Evolutionary conservation across 2,329 filamentous ascomycete genomes (phyloP), one percentile per base, ranked within the genome.

Genomic region (Trichoderma hamatum): DNA sequence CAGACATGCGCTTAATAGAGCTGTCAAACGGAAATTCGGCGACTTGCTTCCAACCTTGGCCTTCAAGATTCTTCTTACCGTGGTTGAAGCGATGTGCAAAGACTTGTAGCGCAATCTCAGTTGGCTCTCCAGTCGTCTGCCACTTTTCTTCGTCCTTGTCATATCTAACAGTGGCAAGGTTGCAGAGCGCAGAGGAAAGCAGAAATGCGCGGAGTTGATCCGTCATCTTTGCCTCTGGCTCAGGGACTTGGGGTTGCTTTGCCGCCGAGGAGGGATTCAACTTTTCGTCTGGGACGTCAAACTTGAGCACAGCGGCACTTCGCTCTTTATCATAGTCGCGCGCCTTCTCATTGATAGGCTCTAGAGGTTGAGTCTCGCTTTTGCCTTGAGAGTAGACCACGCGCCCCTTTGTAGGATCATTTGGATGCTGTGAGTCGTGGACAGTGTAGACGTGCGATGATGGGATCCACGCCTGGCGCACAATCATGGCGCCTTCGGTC

Each of bases 1-100:
- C 90, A 10, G 90, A 92, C 91, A 94, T 94, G 74, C 90, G 89
- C 84, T 94, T 94, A 76, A 93, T 88, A 73, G 85, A 86, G 68
- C 89, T 92, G 78, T 94, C 91, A 75, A 94, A 94, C n/a, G 91
- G 90, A 71, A 92, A 92, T 74, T 94, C 92, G 64, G 88, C 86
- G 1, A 90, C 78, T 73, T 90, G 85, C 72, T 85, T 85, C 88
- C 89, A 90, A n/a, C 85, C 85, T 5, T 80, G 76, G 3, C 74
- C 78, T 68, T 85, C 84, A 2, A 88, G 79, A 1, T 77, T 75
- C 74, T 85, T 86, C 77, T 88, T 88, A 51, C 87, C 86, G 28
- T 82, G 81, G 56, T 84, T 81, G 76, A 93, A 92, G 49, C 91
- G 88, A 73, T 89, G 87, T 2, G 91, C 86, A 73, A 94, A 91